Evolutionary conservation across 495 filamentous ascomycete species (phyloP).

Genomic region (Aspergillus steynii): DNA sequence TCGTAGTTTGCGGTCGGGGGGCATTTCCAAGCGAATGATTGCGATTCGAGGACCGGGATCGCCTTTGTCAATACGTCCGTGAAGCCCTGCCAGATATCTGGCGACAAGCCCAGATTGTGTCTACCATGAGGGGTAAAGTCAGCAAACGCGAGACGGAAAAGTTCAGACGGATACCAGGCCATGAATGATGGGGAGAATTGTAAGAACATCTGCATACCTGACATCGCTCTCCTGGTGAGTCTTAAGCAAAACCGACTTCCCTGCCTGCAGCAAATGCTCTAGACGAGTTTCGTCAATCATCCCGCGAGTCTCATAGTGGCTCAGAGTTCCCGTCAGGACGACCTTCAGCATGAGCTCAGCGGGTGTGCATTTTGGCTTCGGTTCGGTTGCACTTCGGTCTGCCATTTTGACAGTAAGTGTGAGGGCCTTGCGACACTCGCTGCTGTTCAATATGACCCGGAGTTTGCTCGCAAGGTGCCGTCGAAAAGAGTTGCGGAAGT

Average conservation of each 20-base stretch:
- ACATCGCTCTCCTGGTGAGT: conserved; percentile 54
- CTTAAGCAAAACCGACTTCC: conserved; percentile 51
- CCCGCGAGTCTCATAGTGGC: conserved; percentile 51
- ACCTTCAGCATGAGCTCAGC: conserved; percentile 53
- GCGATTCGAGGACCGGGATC: conserved; percentile 61
- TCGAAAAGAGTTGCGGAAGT: not conserved
- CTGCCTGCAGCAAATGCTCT: conserved; percentile 51
- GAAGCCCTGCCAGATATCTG: conserved; percentile 69
- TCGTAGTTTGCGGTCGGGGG: conserved; percentile 57
- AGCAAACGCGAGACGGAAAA: conserved; percentile 3
- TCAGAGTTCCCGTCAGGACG: conserved; percentile 46
- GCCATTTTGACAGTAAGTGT: conserved; percentile 25
- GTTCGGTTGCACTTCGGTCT: conserved; percentile 34
- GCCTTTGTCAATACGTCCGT: conserved; percentile 59
- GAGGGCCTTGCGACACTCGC: conserved; percentile 2
- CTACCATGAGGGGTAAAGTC: conserved; percentile 19
- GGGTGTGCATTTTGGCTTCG: conserved; percentile 46
- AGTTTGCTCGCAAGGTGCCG: not conserved
- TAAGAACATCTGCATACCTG: conserved; percentile 28
- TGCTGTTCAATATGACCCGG: conserved; percentile 6
- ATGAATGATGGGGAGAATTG: not conserved
- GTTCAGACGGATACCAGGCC: not conserved
- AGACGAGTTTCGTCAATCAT: conserved; percentile 54
- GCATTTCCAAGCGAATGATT: conserved; percentile 61
- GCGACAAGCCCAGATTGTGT: conserved; percentile 55